Percentiles rank a stretch among this genome's conserved stretches.
These are phyloP conservation scores for Hericium erinaceus DNA, from an alignment of 768 basidiomycete species.

Conservation along the genomic window DNA sequence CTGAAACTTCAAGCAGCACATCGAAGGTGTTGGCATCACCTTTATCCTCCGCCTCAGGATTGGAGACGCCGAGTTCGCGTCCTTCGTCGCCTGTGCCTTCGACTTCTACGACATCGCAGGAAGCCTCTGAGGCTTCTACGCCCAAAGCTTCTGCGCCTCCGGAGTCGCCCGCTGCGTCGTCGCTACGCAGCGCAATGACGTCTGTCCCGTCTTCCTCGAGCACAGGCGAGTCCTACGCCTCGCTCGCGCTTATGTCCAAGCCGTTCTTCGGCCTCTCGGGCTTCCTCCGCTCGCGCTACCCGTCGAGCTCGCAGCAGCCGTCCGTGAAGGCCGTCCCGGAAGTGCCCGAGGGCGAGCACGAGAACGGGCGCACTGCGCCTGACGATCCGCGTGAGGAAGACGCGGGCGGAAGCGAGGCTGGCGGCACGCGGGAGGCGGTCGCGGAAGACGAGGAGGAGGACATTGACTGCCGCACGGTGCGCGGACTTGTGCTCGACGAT, in stretches of 20 bases:
- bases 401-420: slow-evolving; percentile 1
- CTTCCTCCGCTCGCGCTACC: slow-evolving; percentile 53
- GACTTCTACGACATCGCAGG: not conserved
- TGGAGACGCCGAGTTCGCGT: slow-evolving; percentile 1
- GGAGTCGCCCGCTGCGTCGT: slow-evolving; percentile 31
- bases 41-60: not conserved
- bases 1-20: not conserved
- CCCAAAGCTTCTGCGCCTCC: slow-evolving; percentile 13
- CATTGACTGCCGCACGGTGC: slow-evolving; percentile 34
- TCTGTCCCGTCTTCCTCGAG: slow-evolving; percentile 22
- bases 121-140: not conserved
- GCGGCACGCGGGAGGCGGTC: slow-evolving; percentile 18
- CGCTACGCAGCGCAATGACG: slow-evolving; percentile 48
- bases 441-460: slow-evolving; percentile 22
- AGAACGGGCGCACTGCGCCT: slow-evolving; percentile 10
- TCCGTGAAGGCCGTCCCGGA: slow-evolving; percentile 17
- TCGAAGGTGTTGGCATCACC: not conserved
- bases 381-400: slow-evolving; percentile 8
- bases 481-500: slow-evolving; percentile 20
- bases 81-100: not conserved
- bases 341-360: slow-evolving; percentile 12
- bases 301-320: slow-evolving; percentile 29
- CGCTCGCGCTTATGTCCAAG: slow-evolving; percentile 35
- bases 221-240: not conserved
- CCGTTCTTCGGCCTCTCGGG: slow-evolving; percentile 36